A percentile compares a stretch with the other conserved stretches of the same genome.
These are phyloP conservation scores for Starmerella floris DNA, from an alignment of 805 yeast species.

Conservation along the genomic window DNA sequence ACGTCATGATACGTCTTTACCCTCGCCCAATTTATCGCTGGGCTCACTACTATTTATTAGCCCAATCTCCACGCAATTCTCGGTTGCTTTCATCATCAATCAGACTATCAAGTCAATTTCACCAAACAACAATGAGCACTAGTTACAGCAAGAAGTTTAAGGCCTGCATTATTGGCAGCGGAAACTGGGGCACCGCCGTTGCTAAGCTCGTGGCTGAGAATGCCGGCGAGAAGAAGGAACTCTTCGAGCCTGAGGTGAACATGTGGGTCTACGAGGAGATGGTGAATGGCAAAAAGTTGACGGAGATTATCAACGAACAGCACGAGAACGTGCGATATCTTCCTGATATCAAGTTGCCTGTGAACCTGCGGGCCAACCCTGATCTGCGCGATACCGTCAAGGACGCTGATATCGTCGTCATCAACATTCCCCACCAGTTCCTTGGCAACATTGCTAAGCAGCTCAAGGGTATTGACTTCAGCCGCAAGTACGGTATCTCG, in stretches of 20 bases:
- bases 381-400: conserved; percentile 60
- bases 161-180: conserved; percentile 80
- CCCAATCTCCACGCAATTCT: not conserved
- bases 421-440: conserved; percentile 97
- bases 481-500: conserved; percentile 72
- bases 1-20: not conserved
- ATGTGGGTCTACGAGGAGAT: conserved; percentile 97
- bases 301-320: conserved; percentile 76
- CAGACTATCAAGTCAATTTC: not conserved
- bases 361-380: conserved; percentile 80
- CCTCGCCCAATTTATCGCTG: not conserved
- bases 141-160: conserved; percentile 30
- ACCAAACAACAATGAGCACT: not conserved
- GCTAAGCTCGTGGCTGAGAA: conserved; percentile 93
- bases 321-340: conserved; percentile 93
- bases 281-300: conserved; percentile 58
- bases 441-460: conserved; percentile 62
- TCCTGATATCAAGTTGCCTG: conserved; percentile 77
- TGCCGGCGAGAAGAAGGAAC: conserved; percentile 51
- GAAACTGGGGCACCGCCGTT: conserved; percentile 97
- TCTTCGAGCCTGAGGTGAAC: conserved; percentile 61
- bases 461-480: conserved; percentile 60
- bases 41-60: not conserved
- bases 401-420: conserved; percentile 75
- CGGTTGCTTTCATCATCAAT: not conserved